A percentile compares a stretch with the other conserved stretches of the same genome.
phyloP scores from a whole-genome alignment of 2,329 filamentous ascomycete species.

The Trichoderma lentiforme region DNA sequence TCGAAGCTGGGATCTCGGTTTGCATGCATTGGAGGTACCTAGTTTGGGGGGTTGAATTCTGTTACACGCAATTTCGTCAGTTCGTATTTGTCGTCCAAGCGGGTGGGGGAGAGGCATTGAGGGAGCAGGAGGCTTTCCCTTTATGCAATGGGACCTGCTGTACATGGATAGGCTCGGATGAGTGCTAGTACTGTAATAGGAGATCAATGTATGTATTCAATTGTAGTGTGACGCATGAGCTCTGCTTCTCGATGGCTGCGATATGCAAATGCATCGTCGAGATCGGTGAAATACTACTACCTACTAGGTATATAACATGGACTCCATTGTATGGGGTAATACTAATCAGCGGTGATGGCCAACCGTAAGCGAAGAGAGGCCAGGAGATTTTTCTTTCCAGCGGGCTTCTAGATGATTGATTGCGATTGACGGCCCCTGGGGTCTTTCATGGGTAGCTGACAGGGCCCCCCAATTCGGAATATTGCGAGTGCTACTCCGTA shows the following conservation, averaged over 20 bases:
- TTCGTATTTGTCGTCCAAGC: not conserved
- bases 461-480: not conserved
- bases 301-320: too few relatives aligned
- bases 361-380: not conserved
- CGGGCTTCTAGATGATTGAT: conserved; percentile 1
- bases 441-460: not conserved
- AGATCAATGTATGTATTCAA: not conserved
- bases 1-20: not conserved
- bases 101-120: not conserved
- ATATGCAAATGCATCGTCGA: not conserved
- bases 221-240: too few relatives aligned
- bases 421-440: not conserved
- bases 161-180: not conserved
- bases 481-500: not conserved
- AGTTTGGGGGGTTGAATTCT: not conserved
- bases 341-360: not conserved
- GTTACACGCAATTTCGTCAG: not conserved
- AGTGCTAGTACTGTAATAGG: not conserved
- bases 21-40: not conserved
- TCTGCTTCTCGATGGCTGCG: not conserved
- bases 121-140: not conserved
- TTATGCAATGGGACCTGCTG: not conserved
- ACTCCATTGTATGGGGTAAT: not conserved
- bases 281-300: not conserved
- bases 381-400: not conserved